Percentiles rank a stretch among this genome's conserved stretches.
These are phyloP conservation scores for Leishmania major DNA, from an alignment of 208 protist genomes.

Conservation along the genomic window DNA sequence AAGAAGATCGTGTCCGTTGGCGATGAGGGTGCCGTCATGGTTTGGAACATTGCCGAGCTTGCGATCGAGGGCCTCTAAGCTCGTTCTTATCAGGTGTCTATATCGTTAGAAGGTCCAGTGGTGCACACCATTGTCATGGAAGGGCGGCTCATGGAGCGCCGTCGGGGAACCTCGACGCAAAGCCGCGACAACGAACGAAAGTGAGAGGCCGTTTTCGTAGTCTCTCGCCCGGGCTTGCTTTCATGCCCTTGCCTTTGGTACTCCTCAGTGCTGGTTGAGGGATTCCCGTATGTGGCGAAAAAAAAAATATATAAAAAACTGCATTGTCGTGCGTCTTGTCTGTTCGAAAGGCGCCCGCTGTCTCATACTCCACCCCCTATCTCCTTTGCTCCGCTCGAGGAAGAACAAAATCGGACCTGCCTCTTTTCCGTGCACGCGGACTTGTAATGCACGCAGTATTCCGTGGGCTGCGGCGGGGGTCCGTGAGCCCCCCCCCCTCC, in stretches of 20 bases:
- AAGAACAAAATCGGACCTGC: neutral
- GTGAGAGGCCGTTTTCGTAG: neutral
- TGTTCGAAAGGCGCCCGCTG: no score
- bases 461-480: neutral
- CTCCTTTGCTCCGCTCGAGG: neutral
- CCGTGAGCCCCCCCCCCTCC: neutral
- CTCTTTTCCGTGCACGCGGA: neutral
- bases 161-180: neutral
- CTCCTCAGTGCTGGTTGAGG: neutral
- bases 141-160: neutral
- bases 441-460: neutral
- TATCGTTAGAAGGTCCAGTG: neutral
- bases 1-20: slow-evolving; percentile 92
- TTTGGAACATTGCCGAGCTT: slow-evolving; percentile 87
- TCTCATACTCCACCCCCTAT: no score
- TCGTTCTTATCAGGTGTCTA: neutral
- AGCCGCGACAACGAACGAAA: neutral
- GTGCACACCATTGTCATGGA: neutral
- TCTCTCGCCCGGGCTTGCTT: neutral
- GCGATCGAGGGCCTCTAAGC: slow-evolving; percentile 38
- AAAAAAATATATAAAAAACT: no score
- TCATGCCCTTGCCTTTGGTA: neutral
- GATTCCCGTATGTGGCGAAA: neutral
- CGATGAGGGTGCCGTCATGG: slow-evolving; percentile 94
- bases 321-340: neutral